phyloP scores from a whole-genome alignment of 2,329 filamentous ascomycete genomes.

The Calonectria ilicicola region DNA sequence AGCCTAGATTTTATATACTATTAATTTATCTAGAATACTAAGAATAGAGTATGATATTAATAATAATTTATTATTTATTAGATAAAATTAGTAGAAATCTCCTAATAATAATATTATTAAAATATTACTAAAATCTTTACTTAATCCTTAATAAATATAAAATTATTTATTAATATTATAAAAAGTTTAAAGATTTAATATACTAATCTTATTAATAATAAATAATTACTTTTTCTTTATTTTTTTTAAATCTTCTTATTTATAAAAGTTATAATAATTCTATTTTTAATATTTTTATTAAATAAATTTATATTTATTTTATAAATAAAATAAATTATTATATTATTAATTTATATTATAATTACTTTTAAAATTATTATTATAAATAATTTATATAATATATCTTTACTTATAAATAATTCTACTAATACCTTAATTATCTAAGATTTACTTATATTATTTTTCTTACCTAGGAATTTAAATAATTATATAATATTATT shows the following conservation, averaged over 20 bases:
- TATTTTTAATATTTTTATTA: not conserved
- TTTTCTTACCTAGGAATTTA: not conserved
- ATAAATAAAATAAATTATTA: conserved; percentile 13
- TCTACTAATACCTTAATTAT: conserved; percentile 2
- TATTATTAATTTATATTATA: not conserved
- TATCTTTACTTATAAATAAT: conserved; percentile 3
- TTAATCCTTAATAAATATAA: not conserved
- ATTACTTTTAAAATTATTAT: not conserved
- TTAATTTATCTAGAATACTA: not conserved
- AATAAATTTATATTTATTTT: not conserved
- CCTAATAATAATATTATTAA: not conserved
- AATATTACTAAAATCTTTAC: not conserved
- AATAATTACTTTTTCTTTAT: not conserved
- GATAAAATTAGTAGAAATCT: not conserved
- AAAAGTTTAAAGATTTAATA: not conserved
- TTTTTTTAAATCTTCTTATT: not conserved
- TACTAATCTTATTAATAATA: not conserved
- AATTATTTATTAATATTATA: not conserved
- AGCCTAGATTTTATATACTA: not conserved
- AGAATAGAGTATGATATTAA: not conserved
- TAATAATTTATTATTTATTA: not conserved
- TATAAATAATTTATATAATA: not conserved
- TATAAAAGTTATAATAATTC: not conserved
- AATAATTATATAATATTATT: not conserved
- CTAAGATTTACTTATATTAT: not conserved